Evolutionary conservation across 2,329 filamentous ascomycete species (phyloP), one percentile per base, ranked within the genome.

Genomic region (Sporothrix curviconia): DNA sequence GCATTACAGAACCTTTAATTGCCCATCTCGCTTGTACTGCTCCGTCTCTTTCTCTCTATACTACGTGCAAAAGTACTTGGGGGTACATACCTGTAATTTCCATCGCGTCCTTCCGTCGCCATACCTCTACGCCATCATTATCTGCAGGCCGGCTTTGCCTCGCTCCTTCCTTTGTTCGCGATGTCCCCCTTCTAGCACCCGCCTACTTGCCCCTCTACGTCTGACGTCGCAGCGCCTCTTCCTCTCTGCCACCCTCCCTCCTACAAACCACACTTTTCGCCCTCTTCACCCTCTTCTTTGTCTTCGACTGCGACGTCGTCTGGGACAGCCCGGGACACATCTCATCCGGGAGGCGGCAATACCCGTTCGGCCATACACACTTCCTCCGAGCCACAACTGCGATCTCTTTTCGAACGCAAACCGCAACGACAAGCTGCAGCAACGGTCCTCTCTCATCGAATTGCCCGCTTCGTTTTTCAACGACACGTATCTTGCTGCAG

Each of bases 1-100:
- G 43, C 53, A 56, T 56, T 47, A 34, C 28, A 56, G 25, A n/a
- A 34, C 37, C 53, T 56, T 40, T 40, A 40, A 56, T 56, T 49
- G 25, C 22, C 25, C n/a, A 30, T 43, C 37, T 22, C 19, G 28
- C 1, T 7, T 7, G 15, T 36, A 49, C 24, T 22, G 12, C 1
- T 1, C 24, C 15, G 47, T 50, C 36, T 14, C 14, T 25, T 2
- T n/a, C 2, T 14, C 1, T 3, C 6, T 1, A 15, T 6, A 11
- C 17, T n/a, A 9, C 19, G n/a, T 4, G 3, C 14, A 1, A 28
- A 11, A 12, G 5, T 55, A 55, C 53, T 6, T 15, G 1, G 5
- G n/a, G n/a, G n/a, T 12, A 3, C 2, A 3, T 32, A 56, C 44
- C 25, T 34, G 14, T 25, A 25, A 56, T 17, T 50, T 25, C 44